These are phyloP conservation scores for Alternaria sp. DNA, from an alignment of 2,329 filamentous ascomycete species.

Conservation along the genomic window DNA sequence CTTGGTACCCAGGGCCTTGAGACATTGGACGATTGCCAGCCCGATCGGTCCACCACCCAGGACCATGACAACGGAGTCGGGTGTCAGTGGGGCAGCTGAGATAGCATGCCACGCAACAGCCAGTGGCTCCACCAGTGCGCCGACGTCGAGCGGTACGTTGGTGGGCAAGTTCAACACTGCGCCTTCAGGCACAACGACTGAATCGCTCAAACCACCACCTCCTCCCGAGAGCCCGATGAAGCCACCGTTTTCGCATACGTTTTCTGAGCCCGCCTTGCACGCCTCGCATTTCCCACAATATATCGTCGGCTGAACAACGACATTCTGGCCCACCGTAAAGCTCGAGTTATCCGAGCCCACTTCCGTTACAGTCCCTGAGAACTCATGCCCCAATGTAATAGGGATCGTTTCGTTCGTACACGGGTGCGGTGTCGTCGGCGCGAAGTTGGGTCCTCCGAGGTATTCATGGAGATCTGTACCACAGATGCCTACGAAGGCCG, in stretches of 20 bases:
- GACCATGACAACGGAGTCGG: conserved; percentile 59
- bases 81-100: conserved; percentile 55
- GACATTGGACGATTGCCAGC: conserved; percentile 64
- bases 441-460: conserved; percentile 56
- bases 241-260: conserved; percentile 64
- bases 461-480: conserved; percentile 62
- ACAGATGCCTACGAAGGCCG: conserved; percentile 61
- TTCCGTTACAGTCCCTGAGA: conserved; percentile 65
- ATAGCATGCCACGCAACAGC: conserved; percentile 71
- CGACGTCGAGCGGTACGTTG: conserved; percentile 60
- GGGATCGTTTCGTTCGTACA: conserved; percentile 65
- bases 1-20: conserved; percentile 60
- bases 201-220: conserved; percentile 64
- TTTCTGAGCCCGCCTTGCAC: conserved; percentile 61
- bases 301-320: conserved; percentile 67
- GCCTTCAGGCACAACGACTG: conserved; percentile 59
- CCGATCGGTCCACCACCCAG: conserved; percentile 70
- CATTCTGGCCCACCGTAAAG: conserved; percentile 61
- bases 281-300: conserved; percentile 63
- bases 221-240: conserved; percentile 60
- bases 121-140: conserved; percentile 67
- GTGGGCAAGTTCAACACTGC: conserved; percentile 60
- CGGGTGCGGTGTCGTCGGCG: conserved; percentile 61
- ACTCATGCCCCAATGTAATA: conserved; percentile 70
- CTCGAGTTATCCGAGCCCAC: conserved; percentile 59